Evolutionary conservation across 2,329 filamentous ascomycete genomes (phyloP).

Genomic region (Chlorencoelia australis): DNA sequence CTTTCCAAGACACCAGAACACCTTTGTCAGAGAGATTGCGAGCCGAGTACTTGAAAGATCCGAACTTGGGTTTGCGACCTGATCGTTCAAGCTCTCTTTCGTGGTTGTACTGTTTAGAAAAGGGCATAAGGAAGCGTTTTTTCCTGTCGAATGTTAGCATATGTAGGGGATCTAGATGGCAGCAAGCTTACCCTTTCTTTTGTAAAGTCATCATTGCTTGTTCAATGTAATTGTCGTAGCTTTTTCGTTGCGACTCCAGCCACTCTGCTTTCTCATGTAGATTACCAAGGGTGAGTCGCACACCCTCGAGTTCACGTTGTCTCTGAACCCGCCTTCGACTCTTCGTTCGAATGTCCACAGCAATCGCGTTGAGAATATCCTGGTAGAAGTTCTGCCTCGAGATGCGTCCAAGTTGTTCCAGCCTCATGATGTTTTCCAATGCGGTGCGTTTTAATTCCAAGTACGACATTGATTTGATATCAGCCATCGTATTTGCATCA

Average conservation of each 20-base stretch:
- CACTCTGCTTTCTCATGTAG: constrained; percentile 82
- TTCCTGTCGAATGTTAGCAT: constrained; percentile 42
- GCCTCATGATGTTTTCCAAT: constrained; percentile 82
- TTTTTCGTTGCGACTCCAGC: constrained; percentile 90
- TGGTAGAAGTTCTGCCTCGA: constrained; percentile 85
- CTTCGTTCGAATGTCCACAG: constrained; percentile 93
- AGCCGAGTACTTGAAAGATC: constrained; percentile 93
- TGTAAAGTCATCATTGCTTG: constrained; percentile 95
- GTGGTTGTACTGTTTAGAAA: constrained; percentile 98
- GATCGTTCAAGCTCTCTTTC: constrained; percentile 88
- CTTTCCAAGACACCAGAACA: constrained; percentile 84
- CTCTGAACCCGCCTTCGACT: constrained; percentile 86
- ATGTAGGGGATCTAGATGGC: background rate
- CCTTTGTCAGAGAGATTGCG: constrained; percentile 85
- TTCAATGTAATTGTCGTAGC: constrained; percentile 98
- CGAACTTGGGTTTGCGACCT: constrained; percentile 92
- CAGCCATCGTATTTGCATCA: constrained; percentile 72
- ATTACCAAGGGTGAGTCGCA: constrained; percentile 63
- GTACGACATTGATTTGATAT: constrained; percentile 84
- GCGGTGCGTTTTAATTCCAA: constrained; percentile 86
- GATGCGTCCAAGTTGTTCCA: constrained; percentile 82
- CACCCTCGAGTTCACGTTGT: constrained; percentile 80
- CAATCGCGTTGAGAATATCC: constrained; percentile 95
- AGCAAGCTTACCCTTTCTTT: constrained; percentile 65
- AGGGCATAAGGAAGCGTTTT: constrained; percentile 88